These are phyloP conservation scores for Dicorynia guianensis DNA, from an alignment of 306 rosid genomes.

Conservation along the genomic window DNA sequence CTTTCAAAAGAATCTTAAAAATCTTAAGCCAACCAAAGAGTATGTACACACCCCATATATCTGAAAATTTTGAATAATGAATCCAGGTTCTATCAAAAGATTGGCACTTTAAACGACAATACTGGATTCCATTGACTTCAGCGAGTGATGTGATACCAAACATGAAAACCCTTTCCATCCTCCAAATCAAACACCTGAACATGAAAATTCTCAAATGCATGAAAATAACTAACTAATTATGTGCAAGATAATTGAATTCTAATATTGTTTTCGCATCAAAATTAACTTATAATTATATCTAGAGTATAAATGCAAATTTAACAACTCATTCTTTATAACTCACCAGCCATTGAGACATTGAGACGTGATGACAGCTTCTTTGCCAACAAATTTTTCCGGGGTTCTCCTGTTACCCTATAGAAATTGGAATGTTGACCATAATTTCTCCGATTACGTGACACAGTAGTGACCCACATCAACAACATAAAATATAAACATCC, in stretches of 20 bases:
- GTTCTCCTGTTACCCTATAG: conserved; percentile 95
- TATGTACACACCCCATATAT: too few relatives aligned
- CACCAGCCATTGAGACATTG: conserved; percentile 99
- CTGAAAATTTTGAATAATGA: neutral
- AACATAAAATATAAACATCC: conserved; percentile 31
- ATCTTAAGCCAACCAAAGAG: too few relatives aligned
- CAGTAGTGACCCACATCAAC: conserved; percentile 4
- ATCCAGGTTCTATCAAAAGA: neutral
- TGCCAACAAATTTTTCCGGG: conserved; percentile 98
- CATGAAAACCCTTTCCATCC: neutral
- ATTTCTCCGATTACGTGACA: conserved; percentile 28
- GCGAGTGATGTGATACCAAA: conserved; percentile 18
- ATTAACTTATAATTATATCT: conserved; percentile 3
- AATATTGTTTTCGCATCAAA: neutral
- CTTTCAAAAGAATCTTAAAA: neutral
- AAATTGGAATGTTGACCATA: conserved; percentile 40
- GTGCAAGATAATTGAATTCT: conserved; percentile 8
- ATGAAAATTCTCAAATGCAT: neutral
- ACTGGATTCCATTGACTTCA: neutral
- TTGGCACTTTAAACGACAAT: too few relatives aligned
- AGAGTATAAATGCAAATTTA: conserved; percentile 28
- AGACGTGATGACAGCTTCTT: conserved; percentile 97
- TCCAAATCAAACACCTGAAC: neutral
- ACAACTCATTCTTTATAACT: conserved; percentile 49
- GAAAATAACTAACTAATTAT: neutral